Base-by-base conservation (phyloP, 2,329 filamentous ascomycete genomes). In the Aspergillus ustus region DNA sequence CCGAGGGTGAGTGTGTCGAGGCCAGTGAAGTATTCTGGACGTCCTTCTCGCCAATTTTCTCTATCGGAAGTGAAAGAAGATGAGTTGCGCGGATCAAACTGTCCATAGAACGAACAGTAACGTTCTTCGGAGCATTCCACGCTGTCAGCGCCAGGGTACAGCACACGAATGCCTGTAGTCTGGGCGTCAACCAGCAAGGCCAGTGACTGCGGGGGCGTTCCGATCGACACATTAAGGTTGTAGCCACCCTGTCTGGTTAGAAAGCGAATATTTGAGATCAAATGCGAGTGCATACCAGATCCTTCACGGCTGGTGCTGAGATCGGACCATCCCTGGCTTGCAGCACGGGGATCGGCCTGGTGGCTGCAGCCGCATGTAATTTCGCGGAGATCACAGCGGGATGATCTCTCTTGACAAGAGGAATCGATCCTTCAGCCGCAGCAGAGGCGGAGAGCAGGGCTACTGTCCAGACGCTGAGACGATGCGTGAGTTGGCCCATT, bases 221-320 rank as follows among this genome's bases (percentile, higher is more conserved):
- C 51, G 17, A 60, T 40, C 17, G 57, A 46, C 28, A 53, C 43
- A 7, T 60, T 60, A 19, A 60, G 44, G 50, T 53, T 53, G 49
- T 58, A 54, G 37, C 37, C 29, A 49, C 44, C 28, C 45, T 59
- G 46, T 28, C 50, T 20, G 31, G 50, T 52, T 11, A 52, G 50
- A 40, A 31, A 20, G 29, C 7, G 50, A 52, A 52, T 40, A 17
- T 37, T 37, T 40, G 29, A 40, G 29, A 40, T 29, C 15, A n/a
- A 52, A 37, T 31, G n/a, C 8, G 50, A 52, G 29, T 4, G 50
- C 50, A 37, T 52, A 52, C 50, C 50, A 2, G 2, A 13, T 40
- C 19, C 20, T 52, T 52, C 50, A 25, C 2, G 7, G 50, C 31
- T 15, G n/a, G 50, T 40, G 29, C 50, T 52, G 50, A 25, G 31